Evolutionary conservation across 2,329 filamentous ascomycete species (phyloP), one percentile per base, ranked within the genome.

Genomic region (Neonectria neomacrospora): DNA sequence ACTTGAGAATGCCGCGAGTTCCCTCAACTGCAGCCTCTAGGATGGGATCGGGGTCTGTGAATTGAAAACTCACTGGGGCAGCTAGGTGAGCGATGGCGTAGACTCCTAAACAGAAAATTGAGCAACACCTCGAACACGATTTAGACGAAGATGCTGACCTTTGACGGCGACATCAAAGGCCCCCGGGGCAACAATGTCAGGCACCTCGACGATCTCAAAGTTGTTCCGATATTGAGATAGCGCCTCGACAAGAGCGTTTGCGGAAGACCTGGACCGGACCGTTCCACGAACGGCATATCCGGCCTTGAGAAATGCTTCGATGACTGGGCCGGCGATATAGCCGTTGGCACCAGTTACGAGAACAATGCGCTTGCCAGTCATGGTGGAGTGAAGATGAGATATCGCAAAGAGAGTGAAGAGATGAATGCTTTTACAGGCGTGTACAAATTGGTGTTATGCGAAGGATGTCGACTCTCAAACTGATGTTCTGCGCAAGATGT

Each of bases 291-390:
- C 77, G 1, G 70, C 71, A 56, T 80, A 80, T 2, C 79, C 79
- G 12, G 73, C 74, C 18, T 74, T 58, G 6, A 81, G 76, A 20
- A 80, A 75, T 16, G 74, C 72, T 20, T 77, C 71, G 22, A 78
- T 75, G 14, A 79, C 75, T n/a, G 74, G 70, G 12, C 72, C 74
- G 18, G 74, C 78, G 42, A 81, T 79, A 68, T 78, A 81, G 56
- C 78, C 79, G 54, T 80, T 80, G 57, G 78, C 77, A 28, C 79
- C 79, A 0, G 79, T 79, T 18, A 81, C 72, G 11, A 78, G 72
- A 12, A 77, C 74, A 71, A 71, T 68, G 14, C 47, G 61, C 32
- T 73, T 73, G 30, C 30, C 47, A 30, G 65, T 50, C 70, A 73
- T 73, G 58, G 18, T 70, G 45, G 34, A 37, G 14, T 1, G 2